phyloP scores from a whole-genome alignment of 2,329 filamentous ascomycete species.

The Thermothelomyces thermophilus region DNA sequence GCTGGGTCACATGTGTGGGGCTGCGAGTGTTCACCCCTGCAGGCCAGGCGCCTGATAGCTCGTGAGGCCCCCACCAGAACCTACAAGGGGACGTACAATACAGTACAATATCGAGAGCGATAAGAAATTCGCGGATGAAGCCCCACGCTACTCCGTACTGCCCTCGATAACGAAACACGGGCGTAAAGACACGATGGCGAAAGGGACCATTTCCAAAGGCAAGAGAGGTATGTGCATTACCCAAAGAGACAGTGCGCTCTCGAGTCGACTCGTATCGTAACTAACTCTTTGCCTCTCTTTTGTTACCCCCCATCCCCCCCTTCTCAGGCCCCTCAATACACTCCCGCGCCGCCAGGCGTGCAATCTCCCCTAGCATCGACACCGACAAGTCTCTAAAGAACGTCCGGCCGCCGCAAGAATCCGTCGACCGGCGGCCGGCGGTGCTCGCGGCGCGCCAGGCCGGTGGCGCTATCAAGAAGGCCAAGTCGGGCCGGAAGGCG shows the following conservation, averaged over 20 bases:
- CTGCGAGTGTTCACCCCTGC: background rate
- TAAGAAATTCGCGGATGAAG: slow-evolving; percentile 11
- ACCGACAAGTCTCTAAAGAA: slow-evolving; percentile 65
- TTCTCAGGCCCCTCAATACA: slow-evolving; percentile 54
- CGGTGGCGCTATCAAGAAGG: slow-evolving; percentile 62
- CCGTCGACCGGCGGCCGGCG: slow-evolving; percentile 51
- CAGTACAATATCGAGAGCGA: slow-evolving; percentile 13
- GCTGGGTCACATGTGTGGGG: background rate
- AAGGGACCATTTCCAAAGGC: slow-evolving; percentile 27
- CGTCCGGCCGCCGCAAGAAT: slow-evolving; percentile 43
- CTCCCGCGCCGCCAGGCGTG: slow-evolving; percentile 69
- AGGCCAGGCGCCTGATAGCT: background rate
- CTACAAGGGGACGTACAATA: too few relatives aligned
- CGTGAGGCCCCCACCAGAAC: background rate
- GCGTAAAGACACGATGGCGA: slow-evolving; percentile 29
- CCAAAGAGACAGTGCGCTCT: background rate
- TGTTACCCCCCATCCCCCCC: too few relatives aligned
- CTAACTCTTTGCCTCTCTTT: slow-evolving; percentile 1
- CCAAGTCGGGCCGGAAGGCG: slow-evolving; percentile 49
- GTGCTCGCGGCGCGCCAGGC: slow-evolving; percentile 61
- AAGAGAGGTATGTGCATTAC: slow-evolving; percentile 18
- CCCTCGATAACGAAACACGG: background rate
- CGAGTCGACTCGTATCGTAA: background rate
- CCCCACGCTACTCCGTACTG: background rate
- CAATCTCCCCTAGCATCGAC: slow-evolving; percentile 62